Conservation (phyloP, 139 green algal genomes). For the Trebouxia sp. region DNA sequence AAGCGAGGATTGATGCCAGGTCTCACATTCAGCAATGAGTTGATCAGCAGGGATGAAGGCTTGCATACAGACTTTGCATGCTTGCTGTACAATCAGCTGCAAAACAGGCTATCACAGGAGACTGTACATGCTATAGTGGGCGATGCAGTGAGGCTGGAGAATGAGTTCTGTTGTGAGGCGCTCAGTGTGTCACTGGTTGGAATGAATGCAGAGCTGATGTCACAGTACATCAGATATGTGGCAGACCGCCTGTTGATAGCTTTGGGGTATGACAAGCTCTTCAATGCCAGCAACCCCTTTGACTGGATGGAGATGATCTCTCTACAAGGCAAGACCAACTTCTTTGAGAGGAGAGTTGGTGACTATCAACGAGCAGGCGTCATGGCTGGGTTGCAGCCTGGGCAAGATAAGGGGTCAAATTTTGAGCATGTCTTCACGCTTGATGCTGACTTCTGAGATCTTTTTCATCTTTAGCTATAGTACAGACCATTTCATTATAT, state of each 20-base stretch:
- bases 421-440: constrained; percentile 57
- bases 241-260: constrained; percentile 71
- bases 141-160: constrained; percentile 71
- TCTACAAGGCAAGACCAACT: constrained; percentile 82
- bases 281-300: constrained; percentile 77
- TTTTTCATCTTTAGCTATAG: no score
- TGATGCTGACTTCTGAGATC: constrained; percentile 57
- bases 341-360: constrained; percentile 85
- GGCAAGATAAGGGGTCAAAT: background rate
- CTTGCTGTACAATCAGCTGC: constrained; percentile 64
- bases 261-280: constrained; percentile 63
- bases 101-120: constrained; percentile 41
- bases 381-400: constrained; percentile 49
- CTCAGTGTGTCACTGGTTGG: constrained; percentile 67
- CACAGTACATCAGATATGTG: constrained; percentile 80
- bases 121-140: constrained; percentile 59
- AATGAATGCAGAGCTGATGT: constrained; percentile 78
- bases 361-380: constrained; percentile 84
- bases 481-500: no score
- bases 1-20: constrained; percentile 76
- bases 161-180: constrained; percentile 69
- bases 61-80: constrained; percentile 82
- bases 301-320: constrained; percentile 92
- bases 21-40: constrained; percentile 79
- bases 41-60: constrained; percentile 80